A percentile compares a stretch with the other conserved stretches of the same genome.
phyloP scores from a whole-genome alignment of 2,329 filamentous ascomycete genomes.

The Fusarium neocosmosporiellum region DNA sequence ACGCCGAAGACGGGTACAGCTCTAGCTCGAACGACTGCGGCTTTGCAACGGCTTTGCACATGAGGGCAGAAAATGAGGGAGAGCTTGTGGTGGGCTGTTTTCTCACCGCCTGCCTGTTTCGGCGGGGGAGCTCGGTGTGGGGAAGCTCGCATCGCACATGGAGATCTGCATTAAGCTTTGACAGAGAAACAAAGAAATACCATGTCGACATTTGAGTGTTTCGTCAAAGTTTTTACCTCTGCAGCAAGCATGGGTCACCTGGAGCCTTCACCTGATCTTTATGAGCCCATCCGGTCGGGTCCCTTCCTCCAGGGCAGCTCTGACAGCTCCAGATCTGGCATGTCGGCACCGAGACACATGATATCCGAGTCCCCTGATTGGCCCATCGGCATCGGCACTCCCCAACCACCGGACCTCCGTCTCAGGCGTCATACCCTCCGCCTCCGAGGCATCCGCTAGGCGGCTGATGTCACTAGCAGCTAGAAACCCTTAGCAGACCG shows the following conservation, averaged over 20 bases:
- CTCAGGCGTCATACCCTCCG: constrained; percentile 37
- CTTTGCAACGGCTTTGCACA: constrained; percentile 21
- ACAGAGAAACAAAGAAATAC: background rate
- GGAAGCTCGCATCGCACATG: background rate
- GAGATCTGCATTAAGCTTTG: background rate
- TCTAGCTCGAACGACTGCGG: constrained; percentile 5
- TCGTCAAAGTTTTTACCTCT: background rate
- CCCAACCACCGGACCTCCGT: constrained; percentile 22
- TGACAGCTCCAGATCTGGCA: constrained; percentile 18
- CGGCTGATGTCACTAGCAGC: constrained; percentile 40
- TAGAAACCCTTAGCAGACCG: constrained; percentile 10
- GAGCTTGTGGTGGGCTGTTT: constrained; percentile 30
- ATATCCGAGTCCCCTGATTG: constrained; percentile 32
- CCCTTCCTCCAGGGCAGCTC: constrained; percentile 13
- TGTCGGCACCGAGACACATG: constrained; percentile 23
- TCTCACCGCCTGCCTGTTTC: constrained; percentile 39
- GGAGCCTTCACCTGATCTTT: constrained; percentile 18
- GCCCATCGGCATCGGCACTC: constrained; percentile 20
- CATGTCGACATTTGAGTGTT: background rate
- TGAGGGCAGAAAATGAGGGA: constrained; percentile 32
- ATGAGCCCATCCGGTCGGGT: background rate
- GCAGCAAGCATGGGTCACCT: constrained; percentile 8
- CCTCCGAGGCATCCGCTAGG: constrained; percentile 36
- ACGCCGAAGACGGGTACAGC: constrained; percentile 27
- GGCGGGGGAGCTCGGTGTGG: background rate